Percentiles rank a stretch among this genome's conserved stretches.
Conservation (phyloP, 1,284 basidiomycete species). For the Tilletia indica region DNA sequence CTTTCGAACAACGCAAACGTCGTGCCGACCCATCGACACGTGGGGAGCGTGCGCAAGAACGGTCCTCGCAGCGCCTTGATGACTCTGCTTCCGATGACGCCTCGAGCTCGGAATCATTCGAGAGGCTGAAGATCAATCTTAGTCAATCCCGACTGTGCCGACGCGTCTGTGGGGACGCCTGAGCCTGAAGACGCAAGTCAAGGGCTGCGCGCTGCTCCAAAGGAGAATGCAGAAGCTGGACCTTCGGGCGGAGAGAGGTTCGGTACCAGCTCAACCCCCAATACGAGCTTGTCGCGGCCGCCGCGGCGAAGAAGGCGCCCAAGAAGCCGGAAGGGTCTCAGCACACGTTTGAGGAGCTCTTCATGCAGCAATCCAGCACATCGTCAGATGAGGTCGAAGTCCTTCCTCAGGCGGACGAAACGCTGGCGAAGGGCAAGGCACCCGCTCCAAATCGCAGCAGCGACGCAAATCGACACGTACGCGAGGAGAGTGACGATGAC, state of each 20-base stretch:
- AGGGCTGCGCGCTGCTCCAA: slow-evolving; percentile 5
- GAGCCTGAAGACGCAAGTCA: background rate
- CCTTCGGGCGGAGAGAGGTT: background rate
- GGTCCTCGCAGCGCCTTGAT: background rate
- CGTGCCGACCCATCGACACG: background rate
- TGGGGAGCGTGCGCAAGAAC: background rate
- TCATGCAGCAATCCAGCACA: background rate
- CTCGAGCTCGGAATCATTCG: background rate
- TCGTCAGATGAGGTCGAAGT: background rate
- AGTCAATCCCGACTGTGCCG: background rate
- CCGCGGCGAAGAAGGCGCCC: background rate
- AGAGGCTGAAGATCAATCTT: background rate
- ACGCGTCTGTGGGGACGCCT: background rate
- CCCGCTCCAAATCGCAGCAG: too few species aligned
- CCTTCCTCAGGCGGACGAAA: background rate
- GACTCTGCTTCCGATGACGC: background rate
- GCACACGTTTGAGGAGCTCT: background rate
- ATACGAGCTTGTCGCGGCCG: background rate
- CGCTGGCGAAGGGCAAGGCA: background rate
- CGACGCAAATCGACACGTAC: background rate
- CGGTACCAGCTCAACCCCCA: background rate
- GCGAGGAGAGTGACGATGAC: slow-evolving; percentile 3
- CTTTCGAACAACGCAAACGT: background rate
- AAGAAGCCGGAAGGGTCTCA: background rate
- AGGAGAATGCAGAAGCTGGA: background rate